Conservation (phyloP, 2,329 filamentous ascomycete genomes). For the Sarocladiaceae sp. region DNA sequence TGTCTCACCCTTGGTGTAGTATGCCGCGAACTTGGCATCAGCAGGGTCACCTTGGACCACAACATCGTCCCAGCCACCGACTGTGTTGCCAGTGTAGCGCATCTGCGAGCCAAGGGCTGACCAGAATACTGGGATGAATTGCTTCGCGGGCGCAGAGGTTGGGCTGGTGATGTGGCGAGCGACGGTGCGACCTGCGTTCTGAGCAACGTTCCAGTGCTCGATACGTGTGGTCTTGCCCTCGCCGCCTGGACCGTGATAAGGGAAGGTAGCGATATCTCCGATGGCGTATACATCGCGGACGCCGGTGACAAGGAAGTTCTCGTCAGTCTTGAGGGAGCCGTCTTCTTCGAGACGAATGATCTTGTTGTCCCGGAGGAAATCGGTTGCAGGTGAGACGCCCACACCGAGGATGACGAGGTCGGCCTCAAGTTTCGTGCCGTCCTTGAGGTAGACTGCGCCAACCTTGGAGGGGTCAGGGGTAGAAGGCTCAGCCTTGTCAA, state of each 20-base stretch:
- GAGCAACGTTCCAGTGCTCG: constrained; percentile 98
- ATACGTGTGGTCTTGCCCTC: constrained; percentile 72
- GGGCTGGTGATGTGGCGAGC: constrained; percentile 73
- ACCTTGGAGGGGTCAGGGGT: constrained; percentile 65
- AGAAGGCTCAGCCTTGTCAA: constrained; percentile 78
- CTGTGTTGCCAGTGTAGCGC: constrained; percentile 87
- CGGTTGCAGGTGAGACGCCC: constrained; percentile 81
- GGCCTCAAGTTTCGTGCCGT: constrained; percentile 77
- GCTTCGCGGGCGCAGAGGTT: constrained; percentile 49
- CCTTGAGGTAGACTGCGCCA: constrained; percentile 76
- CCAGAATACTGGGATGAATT: constrained; percentile 96
- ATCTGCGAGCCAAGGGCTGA: constrained; percentile 85
- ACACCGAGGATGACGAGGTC: constrained; percentile 91
- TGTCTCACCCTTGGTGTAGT: constrained; percentile 80
- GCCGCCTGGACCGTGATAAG: constrained; percentile 86
- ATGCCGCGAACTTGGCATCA: constrained; percentile 80
- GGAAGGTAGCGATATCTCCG: constrained; percentile 92
- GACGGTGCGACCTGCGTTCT: constrained; percentile 80
- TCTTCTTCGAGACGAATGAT: constrained; percentile 71
- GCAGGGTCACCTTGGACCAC: constrained; percentile 73
- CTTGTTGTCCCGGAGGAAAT: constrained; percentile 71
- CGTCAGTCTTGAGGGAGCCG: constrained; percentile 79
- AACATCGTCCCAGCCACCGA: constrained; percentile 78
- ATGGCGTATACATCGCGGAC: constrained; percentile 85
- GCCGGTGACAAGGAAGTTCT: constrained; percentile 71